phyloP scores from a whole-genome alignment of 2,329 filamentous ascomycete species.

The Aspergillus transmontanensis region DNA sequence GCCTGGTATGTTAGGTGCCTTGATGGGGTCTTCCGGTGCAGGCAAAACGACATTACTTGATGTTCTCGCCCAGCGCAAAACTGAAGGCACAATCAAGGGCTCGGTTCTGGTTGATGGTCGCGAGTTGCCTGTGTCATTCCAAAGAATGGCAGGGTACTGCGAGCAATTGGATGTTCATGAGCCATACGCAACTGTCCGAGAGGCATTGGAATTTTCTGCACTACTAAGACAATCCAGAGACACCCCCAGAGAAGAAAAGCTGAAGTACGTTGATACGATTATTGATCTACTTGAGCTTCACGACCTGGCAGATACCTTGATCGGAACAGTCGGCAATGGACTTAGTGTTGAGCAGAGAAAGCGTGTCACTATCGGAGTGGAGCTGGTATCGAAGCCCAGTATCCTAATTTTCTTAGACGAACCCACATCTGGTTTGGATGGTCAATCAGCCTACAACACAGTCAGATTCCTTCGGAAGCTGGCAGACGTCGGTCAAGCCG shows the following conservation, averaged over 20 bases:
- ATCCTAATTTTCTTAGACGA: constrained; percentile 71
- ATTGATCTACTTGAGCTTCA: constrained; percentile 65
- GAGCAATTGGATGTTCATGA: constrained; percentile 71
- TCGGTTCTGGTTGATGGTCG: constrained; percentile 69
- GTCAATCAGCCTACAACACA: constrained; percentile 67
- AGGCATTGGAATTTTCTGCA: constrained; percentile 68
- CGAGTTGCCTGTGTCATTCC: constrained; percentile 62
- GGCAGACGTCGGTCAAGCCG: constrained; percentile 65
- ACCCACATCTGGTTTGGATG: constrained; percentile 69
- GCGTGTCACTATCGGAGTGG: constrained; percentile 70
- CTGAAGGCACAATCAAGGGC: constrained; percentile 61
- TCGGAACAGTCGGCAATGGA: constrained; percentile 48
- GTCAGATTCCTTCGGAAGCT: constrained; percentile 68
- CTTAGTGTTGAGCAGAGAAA: constrained; percentile 68
- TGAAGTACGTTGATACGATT: constrained; percentile 66
- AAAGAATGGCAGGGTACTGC: constrained; percentile 68
- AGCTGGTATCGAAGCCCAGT: constrained; percentile 68
- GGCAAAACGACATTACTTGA: constrained; percentile 77
- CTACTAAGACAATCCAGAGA: constrained; percentile 60
- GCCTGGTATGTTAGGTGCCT: constrained; percentile 73
- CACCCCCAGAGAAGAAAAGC: constrained; percentile 59
- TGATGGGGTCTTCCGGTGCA: constrained; percentile 77
- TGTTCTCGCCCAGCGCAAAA: constrained; percentile 71
- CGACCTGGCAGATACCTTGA: constrained; percentile 65
- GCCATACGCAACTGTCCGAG: constrained; percentile 64